Conservation (phyloP, 2,329 filamentous ascomycete species). For the Penicillium rolfsii region DNA sequence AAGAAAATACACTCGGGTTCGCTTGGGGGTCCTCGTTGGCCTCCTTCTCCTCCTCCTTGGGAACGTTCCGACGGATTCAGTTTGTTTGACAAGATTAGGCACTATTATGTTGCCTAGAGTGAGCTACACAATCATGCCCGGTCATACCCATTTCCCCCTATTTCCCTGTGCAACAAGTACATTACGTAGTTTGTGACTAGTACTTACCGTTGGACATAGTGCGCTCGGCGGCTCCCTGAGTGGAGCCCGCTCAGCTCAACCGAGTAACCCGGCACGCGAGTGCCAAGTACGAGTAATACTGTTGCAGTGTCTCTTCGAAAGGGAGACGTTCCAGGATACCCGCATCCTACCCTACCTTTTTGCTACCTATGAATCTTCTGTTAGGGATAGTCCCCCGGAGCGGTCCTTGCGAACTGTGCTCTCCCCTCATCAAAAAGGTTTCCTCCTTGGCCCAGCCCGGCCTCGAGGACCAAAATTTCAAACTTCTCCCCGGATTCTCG, state of each 20-base stretch:
- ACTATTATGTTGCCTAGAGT: neutral
- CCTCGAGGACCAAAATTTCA: neutral
- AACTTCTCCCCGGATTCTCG: slow-evolving; percentile 9
- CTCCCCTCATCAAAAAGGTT: neutral
- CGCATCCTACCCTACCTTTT: neutral
- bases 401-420: neutral
- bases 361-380: neutral
- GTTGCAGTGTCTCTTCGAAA: neutral
- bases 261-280: slow-evolving; percentile 11
- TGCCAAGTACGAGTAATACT: neutral
- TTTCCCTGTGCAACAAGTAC: neutral
- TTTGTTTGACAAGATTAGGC: too few relatives aligned
- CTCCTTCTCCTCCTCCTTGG: neutral
- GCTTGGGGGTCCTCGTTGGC: neutral
- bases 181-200: neutral
- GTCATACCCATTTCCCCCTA: neutral
- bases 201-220: neutral
- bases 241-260: slow-evolving; percentile 2
- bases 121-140: neutral
- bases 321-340: neutral
- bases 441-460: neutral
- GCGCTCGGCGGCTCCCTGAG: neutral
- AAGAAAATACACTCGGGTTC: slow-evolving; percentile 2
- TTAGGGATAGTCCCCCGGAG: neutral
- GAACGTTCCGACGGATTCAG: neutral